Percentiles rank a stretch among this genome's conserved stretches.
Conservation (phyloP, 331 rosid genomes). For the Rosa hybrid region DNA sequence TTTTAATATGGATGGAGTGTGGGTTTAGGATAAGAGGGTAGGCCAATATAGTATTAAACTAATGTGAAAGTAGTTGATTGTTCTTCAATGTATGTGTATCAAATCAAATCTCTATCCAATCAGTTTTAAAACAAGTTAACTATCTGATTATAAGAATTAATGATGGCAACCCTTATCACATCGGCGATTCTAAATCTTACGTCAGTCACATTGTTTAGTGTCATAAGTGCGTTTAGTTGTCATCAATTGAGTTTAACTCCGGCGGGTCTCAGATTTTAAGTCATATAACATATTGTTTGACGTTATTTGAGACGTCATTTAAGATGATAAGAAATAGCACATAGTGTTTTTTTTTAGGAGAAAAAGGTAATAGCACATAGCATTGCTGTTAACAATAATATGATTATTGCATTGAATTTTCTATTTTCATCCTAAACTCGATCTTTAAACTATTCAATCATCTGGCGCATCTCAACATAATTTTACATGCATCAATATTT, state of each 20-base stretch:
- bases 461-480: neutral
- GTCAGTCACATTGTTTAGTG: neutral
- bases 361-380: too few relatives aligned
- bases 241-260: neutral
- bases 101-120: slow-evolving; percentile 13
- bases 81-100: neutral
- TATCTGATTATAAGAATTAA: neutral
- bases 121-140: neutral
- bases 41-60: neutral
- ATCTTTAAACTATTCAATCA: too few relatives aligned
- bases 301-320: neutral
- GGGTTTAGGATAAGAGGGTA: neutral
- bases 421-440: too few relatives aligned
- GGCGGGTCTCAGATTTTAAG: neutral
- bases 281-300: too few relatives aligned
- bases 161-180: neutral
- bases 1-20: neutral
- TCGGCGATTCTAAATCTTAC: neutral
- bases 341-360: too few relatives aligned
- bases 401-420: too few relatives aligned
- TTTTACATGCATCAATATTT: neutral
- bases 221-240: neutral
- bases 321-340: too few relatives aligned
- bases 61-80: neutral
- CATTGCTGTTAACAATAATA: too few relatives aligned